Base-by-base conservation (phyloP, 352 stramenopile species). In the Pythium periplocum region DNA sequence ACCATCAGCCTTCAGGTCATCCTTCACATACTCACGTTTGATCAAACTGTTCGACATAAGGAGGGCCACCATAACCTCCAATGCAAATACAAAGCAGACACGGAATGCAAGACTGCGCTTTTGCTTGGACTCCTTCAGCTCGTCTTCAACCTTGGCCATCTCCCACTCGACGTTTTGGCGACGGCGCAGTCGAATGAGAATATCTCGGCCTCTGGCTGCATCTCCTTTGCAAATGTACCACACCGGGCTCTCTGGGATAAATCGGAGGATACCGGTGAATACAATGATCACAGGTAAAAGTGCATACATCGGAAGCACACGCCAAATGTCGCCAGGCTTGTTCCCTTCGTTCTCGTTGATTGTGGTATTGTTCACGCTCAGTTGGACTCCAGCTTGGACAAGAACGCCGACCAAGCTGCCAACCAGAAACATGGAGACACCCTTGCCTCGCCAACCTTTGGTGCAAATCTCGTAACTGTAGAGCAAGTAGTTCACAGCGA, bases 391-490 rank as follows among this genome's bases (percentile, higher is more conserved):
- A 4, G 77, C 71, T 52, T 92, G 74, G 26, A 82, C 67, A 31
- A 90, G 62, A 64, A 76, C 88, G 9, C 84, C 84, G 17, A 89
- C 59, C 60, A 83, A 78, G 3, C 65, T 83, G 6, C 84, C 84
- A 39, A 95, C 69, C 33, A 91, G 57, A 57, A 93, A 95, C 35
- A 93, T 77, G 6, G 77, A 86, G 4, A 91, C 66, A 40, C 79
- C 86, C 66, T 95, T 95, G 43, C 84, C 83, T n/a, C 77, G 82
- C 82, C 83, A 93, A 31, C 83, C 84, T 55, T 88, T 88, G 11
- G 83, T 93, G 50, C 78, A 95, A 32, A 95, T 95, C 55, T 95
- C 84, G 40, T 72, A 93, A 53, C 82, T 92, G 62, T 84, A 93
- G 26, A 93, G 57, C 46, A 88, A 50, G 30, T 87, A 86, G 55